phyloP scores from a whole-genome alignment of 2,329 filamentous ascomycete species.

The Graphiopsis chlorocephala region DNA sequence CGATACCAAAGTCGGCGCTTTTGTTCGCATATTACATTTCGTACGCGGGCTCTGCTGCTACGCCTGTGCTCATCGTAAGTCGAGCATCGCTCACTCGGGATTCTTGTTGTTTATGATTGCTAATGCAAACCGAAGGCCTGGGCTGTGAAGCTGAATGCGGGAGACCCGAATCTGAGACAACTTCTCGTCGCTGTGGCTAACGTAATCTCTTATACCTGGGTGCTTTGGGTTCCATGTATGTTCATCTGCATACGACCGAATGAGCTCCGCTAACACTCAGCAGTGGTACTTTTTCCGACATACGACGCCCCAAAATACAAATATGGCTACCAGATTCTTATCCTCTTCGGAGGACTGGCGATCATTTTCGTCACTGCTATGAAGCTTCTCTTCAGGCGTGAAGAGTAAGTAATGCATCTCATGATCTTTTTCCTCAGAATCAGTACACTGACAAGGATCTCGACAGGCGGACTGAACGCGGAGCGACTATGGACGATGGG shows the following conservation, averaged over 20 bases:
- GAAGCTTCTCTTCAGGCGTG: neutral
- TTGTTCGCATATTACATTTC: neutral
- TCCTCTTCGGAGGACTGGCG: neutral
- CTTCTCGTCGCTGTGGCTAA: conserved; percentile 20
- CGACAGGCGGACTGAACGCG: neutral
- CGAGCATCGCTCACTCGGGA: neutral
- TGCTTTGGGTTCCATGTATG: conserved; percentile 17
- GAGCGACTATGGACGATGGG: neutral
- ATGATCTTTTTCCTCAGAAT: too few relatives aligned
- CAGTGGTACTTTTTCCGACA: neutral
- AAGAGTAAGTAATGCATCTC: neutral
- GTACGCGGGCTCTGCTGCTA: neutral
- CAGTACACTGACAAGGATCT: neutral
- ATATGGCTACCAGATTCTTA: neutral
- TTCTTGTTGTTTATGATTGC: neutral
- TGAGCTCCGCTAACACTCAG: neutral
- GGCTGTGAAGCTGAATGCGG: neutral
- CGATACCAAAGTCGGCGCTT: neutral
- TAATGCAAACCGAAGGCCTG: neutral
- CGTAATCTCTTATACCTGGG: conserved; percentile 18
- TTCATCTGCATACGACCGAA: neutral
- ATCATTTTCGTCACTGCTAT: neutral
- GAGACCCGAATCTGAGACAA: conserved; percentile 19
- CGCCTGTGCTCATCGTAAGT: neutral
- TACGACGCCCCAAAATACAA: neutral